These are phyloP conservation scores for Phtheirospermum japonicum DNA, from an alignment of 257 asterid genomes.

Conservation along the genomic window DNA sequence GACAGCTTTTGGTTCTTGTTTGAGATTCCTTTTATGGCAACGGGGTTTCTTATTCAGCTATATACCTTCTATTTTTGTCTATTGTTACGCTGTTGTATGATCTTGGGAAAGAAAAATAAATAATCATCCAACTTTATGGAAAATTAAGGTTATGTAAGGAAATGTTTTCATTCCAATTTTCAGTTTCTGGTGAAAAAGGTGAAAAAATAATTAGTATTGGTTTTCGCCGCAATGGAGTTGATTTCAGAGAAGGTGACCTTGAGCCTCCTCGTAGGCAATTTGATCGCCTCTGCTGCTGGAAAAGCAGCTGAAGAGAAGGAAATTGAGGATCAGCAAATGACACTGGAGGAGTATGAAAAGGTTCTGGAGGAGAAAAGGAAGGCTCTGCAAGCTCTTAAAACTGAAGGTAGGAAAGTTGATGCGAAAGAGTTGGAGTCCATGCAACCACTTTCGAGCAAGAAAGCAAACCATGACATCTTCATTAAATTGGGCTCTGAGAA, in stretches of 20 bases:
- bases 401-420: conserved; percentile 84
- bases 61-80: too few relatives aligned
- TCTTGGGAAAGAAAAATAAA: too few relatives aligned
- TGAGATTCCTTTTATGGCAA: too few relatives aligned
- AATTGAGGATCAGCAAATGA: conserved; percentile 59
- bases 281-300: conserved; percentile 52
- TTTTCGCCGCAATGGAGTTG: too few relatives aligned
- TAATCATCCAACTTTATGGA: too few relatives aligned
- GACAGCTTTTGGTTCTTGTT: too few relatives aligned
- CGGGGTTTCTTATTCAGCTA: too few relatives aligned
- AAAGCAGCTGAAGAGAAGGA: conserved; percentile 56
- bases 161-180: too few relatives aligned
- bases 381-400: conserved; percentile 56
- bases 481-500: conserved; percentile 90
- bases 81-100: too few relatives aligned
- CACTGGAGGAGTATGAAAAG: conserved; percentile 87
- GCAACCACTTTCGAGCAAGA: conserved; percentile 75
- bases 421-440: conserved; percentile 68
- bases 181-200: too few relatives aligned
- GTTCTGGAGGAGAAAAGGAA: conserved; percentile 78
- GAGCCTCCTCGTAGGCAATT: conserved; percentile 55
- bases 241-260: neutral
- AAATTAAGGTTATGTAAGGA: too few relatives aligned
- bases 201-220: too few relatives aligned
- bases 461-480: conserved; percentile 58